Evolutionary conservation across 331 rosid genomes (phyloP).

Genomic region (Acacia concinna): DNA sequence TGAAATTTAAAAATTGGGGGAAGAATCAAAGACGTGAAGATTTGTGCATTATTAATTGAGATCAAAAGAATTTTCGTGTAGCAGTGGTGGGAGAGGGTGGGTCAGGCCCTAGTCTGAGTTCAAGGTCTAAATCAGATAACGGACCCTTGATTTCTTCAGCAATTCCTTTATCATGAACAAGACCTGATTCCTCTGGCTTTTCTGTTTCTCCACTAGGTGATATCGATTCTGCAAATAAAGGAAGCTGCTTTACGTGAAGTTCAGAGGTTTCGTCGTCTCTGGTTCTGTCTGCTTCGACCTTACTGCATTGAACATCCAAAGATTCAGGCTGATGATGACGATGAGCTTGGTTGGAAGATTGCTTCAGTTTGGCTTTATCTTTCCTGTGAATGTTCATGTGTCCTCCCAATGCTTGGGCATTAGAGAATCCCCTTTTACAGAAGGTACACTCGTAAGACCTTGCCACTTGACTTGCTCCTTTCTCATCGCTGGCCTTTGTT

Average conservation of each 20-base stretch:
- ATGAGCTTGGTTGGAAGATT: constrained; percentile 28
- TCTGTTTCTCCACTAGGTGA: constrained; percentile 31
- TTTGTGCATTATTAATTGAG: constrained; percentile 13
- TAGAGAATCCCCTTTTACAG: constrained; percentile 76
- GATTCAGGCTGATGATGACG: neutral
- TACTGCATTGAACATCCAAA: neutral
- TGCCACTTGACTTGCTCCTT: constrained; percentile 30
- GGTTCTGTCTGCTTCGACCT: constrained; percentile 5
- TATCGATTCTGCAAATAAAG: constrained; percentile 50
- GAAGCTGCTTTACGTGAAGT: constrained; percentile 38
- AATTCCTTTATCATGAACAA: constrained; percentile 18
- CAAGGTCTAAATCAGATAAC: constrained; percentile 62
- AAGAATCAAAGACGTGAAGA: neutral
- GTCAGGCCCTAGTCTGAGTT: constrained; percentile 68
- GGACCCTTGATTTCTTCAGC: constrained; percentile 11
- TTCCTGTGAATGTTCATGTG: constrained; percentile 82
- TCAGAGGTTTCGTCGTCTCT: constrained; percentile 7
- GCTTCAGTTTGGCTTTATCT: constrained; percentile 70
- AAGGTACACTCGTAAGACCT: constrained; percentile 69
- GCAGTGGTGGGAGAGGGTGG: constrained; percentile 45
- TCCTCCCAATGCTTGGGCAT: constrained; percentile 83
- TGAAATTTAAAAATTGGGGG: neutral
- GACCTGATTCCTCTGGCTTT: constrained; percentile 22
- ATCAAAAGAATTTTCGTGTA: constrained; percentile 56
- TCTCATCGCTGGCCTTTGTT: constrained; percentile 28